phyloP scores from a whole-genome alignment of 192 early-diverging fungal genomes.

The Podila horticola region DNA sequence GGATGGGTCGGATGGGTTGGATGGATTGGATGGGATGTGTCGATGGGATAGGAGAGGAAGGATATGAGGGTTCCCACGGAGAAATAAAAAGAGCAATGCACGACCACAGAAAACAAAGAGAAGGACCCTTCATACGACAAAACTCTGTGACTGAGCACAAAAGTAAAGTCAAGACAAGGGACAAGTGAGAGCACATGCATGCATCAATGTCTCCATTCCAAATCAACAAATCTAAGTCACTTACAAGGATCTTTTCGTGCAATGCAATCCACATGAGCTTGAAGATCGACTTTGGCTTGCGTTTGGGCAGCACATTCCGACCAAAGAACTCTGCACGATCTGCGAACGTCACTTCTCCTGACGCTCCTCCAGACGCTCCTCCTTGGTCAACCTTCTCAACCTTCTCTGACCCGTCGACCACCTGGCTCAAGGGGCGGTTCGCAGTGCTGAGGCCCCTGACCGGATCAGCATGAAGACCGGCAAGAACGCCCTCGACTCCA shows the following conservation, averaged over 20 bases:
- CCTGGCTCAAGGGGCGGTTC: constrained; percentile 11
- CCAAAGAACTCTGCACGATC: constrained; percentile 73
- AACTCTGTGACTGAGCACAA: no score
- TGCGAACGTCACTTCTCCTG: constrained; percentile 37
- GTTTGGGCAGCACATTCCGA: constrained; percentile 74
- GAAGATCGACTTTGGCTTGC: constrained; percentile 76
- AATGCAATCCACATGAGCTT: constrained; percentile 84
- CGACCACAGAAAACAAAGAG: no score
- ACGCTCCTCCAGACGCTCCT: constrained; percentile 4
- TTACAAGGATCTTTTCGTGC: constrained; percentile 82
- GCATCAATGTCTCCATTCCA: background rate
- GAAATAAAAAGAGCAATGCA: no score
- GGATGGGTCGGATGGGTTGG: no score
- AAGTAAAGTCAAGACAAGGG: no score
- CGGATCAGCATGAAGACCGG: constrained; percentile 58
- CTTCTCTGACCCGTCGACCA: constrained; percentile 5
- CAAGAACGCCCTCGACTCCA: constrained; percentile 62
- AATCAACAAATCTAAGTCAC: background rate
- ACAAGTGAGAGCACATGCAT: no score
- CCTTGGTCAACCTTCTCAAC: background rate
- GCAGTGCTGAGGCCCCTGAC: constrained; percentile 56
- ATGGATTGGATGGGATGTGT: no score
- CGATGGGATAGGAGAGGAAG: no score
- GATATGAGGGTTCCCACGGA: no score
- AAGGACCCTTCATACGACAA: no score